phyloP scores from a whole-genome alignment of 805 yeast species.

The Ogataea populi-albae region DNA sequence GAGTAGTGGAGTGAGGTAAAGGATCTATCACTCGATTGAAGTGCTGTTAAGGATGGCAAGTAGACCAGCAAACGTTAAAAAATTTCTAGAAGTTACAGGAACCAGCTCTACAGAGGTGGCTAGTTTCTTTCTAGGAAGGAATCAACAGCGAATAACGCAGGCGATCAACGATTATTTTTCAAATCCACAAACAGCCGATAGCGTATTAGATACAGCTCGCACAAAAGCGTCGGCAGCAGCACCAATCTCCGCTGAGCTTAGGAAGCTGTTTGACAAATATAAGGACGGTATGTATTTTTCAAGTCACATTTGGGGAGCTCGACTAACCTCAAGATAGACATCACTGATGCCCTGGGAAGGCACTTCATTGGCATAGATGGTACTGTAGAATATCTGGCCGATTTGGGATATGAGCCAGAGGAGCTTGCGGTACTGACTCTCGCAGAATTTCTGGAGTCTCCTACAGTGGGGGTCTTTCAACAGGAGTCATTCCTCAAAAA shows the following conservation, averaged over 20 bases:
- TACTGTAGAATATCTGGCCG: constrained; percentile 63
- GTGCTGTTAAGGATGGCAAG: no score
- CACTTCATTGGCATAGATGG: constrained; percentile 71
- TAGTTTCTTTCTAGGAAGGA: constrained; percentile 32
- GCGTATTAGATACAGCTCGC: constrained; percentile 5
- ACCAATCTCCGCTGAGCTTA: constrained; percentile 19
- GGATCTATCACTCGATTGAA: no score
- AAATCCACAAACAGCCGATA: constrained; percentile 17
- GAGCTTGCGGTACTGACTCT: constrained; percentile 67
- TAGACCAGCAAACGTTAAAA: constrained; percentile 21
- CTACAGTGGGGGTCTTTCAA: constrained; percentile 61
- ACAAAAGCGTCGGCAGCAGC: constrained; percentile 2
- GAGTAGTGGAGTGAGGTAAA: no score
- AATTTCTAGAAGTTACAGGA: constrained; percentile 43
- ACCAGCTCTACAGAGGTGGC: constrained; percentile 35
- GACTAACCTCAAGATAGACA: constrained; percentile 7
- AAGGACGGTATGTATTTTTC: constrained; percentile 21
- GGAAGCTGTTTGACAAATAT: constrained; percentile 34
- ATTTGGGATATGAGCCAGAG: constrained; percentile 69
- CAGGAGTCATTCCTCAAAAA: constrained; percentile 48
- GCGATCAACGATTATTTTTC: constrained; percentile 26
- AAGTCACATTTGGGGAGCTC: neutral
- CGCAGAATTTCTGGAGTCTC: constrained; percentile 66
- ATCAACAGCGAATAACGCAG: constrained; percentile 17
- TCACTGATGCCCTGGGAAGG: constrained; percentile 24